A percentile compares a stretch with the other conserved stretches of the same genome.
Conservation (phyloP, 2,329 filamentous ascomycete genomes). For the Penicillium sp. region DNA sequence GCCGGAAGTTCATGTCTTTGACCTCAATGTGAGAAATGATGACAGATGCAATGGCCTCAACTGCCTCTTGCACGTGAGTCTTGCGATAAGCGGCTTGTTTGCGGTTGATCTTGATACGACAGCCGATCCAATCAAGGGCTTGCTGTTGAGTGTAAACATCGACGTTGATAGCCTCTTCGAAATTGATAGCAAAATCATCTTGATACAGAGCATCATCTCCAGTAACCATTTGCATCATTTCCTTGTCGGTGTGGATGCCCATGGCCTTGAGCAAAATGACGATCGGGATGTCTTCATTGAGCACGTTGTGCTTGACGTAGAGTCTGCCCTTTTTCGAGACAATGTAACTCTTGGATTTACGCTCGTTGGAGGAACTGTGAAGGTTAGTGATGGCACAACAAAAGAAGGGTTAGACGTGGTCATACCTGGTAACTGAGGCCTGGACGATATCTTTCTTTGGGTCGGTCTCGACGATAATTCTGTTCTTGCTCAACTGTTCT, state of each 20-base stretch:
- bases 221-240: constrained; percentile 87
- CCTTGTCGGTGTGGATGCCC: constrained; percentile 89
- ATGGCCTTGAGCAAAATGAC: constrained; percentile 90
- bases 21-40: constrained; percentile 95
- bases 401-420: not conserved
- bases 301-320: constrained; percentile 84
- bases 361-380: constrained; percentile 88
- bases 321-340: constrained; percentile 91
- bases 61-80: constrained; percentile 83
- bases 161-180: constrained; percentile 82
- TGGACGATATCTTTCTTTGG: constrained; percentile 90
- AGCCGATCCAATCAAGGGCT: constrained; percentile 87
- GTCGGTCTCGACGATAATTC: constrained; percentile 93
- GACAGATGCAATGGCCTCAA: constrained; percentile 88
- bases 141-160: constrained; percentile 92
- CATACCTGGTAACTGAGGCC: constrained; percentile 77
- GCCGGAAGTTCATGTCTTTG: constrained; percentile 85
- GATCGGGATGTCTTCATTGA: constrained; percentile 91
- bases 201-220: constrained; percentile 86
- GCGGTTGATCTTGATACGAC: constrained; percentile 82
- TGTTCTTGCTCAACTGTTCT: constrained; percentile 98
- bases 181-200: constrained; percentile 92
- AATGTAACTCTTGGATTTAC: constrained; percentile 97
- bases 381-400: constrained; percentile 12
- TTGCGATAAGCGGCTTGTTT: constrained; percentile 60